Conservation (phyloP, 495 filamentous ascomycete genomes). For the Neurospora sp. region DNA sequence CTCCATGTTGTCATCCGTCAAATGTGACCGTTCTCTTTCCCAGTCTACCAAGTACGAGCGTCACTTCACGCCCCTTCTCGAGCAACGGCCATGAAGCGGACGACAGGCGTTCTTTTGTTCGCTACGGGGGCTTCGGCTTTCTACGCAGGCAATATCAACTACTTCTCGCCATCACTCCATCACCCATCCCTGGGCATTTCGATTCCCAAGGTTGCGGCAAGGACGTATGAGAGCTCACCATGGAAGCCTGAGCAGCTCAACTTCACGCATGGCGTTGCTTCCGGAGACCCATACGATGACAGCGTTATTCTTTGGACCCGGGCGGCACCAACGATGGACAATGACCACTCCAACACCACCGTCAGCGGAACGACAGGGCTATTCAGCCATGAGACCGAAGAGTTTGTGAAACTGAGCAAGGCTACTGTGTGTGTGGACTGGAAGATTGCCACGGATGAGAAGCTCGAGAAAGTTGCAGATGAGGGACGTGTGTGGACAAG, state of each 20-base stretch:
- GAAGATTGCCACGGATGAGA: constrained; percentile 29
- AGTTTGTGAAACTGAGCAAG: constrained; percentile 31
- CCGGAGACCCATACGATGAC: constrained; percentile 54
- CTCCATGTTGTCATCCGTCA: background rate
- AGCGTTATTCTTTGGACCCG: constrained; percentile 61
- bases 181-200: constrained; percentile 48
- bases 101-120: background rate
- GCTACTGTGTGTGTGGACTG: constrained; percentile 52
- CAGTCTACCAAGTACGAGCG: background rate
- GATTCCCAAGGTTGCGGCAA: constrained; percentile 32
- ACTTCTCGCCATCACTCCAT: constrained; percentile 46
- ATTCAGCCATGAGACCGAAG: constrained; percentile 46
- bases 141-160: constrained; percentile 46
- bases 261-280: constrained; percentile 64
- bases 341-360: constrained; percentile 46
- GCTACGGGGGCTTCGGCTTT: constrained; percentile 11
- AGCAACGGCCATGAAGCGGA: background rate
- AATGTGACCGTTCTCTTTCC: background rate
- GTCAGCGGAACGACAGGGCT: constrained; percentile 43
- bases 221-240: constrained; percentile 23
- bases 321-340: constrained; percentile 43
- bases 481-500: constrained; percentile 45
- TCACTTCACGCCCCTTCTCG: background rate
- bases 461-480: constrained; percentile 15
- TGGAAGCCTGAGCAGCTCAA: constrained; percentile 35